Base-by-base conservation (phyloP, 1,139 yeast genomes). In the Lodderomyces jiufengensis region DNA sequence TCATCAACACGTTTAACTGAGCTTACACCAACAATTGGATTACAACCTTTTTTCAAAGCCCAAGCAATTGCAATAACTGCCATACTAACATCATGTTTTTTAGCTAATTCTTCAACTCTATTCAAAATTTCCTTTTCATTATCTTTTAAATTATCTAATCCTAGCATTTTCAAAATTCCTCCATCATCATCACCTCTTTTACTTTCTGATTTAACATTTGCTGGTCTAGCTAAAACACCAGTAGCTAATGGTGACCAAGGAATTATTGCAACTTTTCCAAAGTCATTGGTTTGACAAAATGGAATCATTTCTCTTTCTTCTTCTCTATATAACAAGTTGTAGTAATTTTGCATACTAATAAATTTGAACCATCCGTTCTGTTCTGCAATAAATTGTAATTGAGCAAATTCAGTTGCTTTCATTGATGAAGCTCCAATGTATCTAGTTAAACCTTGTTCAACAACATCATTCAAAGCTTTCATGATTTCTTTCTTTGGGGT, bases 401-500 rank as follows among this genome's bases (percentile, higher is more conserved):
- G 66, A 6, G 66, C 73, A 54, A 77, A 77, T 42, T 70, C 70
- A 26, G 54, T 52, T 1, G 73, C 62, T 36, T 55, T 61, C 81
- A 77, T 76, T 1, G 78, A 52, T 1, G 80, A 74, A 2, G 82
- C 81, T n/a, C 83, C 83, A 38, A 78, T 62, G 50, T 78, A 78
- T 38, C 80, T 63, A 5, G 67, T 60, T 24, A 57, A 53, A 1
- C 82, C 83, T 16, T 56, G 44, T 40, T 65, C 65, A 20, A 76
- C 73, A 26, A 73, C 62, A 46, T 71, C 76, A 46, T 77, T 71
- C 44, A 78, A 58, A 2, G 80, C 71, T 44, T 55, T 63, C 81
- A 78, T 75, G 27, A 68, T 68, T 45, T 78, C 82, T 38, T 63
- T 66, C 36, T 62, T 60, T 24, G 76, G 70, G 4, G 70, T 62